Percentiles rank a stretch among this genome's conserved stretches.
These are phyloP conservation scores for Trichosanthes cucumerina DNA, from an alignment of 306 rosid species.

Conservation along the genomic window DNA sequence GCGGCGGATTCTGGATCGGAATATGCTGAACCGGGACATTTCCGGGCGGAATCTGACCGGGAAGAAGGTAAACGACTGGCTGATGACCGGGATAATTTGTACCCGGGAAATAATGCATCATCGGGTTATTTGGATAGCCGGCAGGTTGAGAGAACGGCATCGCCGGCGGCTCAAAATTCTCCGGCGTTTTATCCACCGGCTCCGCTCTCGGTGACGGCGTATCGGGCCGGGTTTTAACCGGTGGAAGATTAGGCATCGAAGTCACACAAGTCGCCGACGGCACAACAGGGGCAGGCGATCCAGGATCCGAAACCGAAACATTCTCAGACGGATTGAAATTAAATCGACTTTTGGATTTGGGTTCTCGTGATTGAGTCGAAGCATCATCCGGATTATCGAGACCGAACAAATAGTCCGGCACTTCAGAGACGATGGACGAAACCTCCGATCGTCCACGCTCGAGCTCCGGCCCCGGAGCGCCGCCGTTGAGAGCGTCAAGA, in stretches of 20 bases:
- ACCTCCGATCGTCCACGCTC: slow-evolving; percentile 82
- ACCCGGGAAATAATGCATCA: slow-evolving; percentile 27
- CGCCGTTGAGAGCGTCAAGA: slow-evolving; percentile 73
- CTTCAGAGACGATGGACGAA: slow-evolving; percentile 77
- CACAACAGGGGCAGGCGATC: slow-evolving; percentile 55
- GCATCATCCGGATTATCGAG: slow-evolving; percentile 63
- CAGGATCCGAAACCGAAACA: slow-evolving; percentile 67
- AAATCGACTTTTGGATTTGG: slow-evolving; percentile 28
- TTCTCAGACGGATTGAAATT: slow-evolving; percentile 18
- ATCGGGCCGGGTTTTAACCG: slow-evolving; percentile 57
- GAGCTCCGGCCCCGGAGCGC: slow-evolving; percentile 29
- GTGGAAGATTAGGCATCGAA: slow-evolving; percentile 60
- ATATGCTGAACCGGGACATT: slow-evolving; percentile 28
- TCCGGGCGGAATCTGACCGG: slow-evolving; percentile 24
- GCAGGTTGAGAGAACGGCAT: slow-evolving; percentile 13
- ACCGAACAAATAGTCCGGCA: slow-evolving; percentile 88
- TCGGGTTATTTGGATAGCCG: slow-evolving; percentile 19
- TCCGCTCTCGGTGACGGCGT: slow-evolving; percentile 24
- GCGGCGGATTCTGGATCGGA: slow-evolving; percentile 24
- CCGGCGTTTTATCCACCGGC: slow-evolving; percentile 24
- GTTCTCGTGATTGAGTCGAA: slow-evolving; percentile 23
- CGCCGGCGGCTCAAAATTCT: slow-evolving; percentile 18
- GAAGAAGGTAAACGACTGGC: slow-evolving; percentile 33
- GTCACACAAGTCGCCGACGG: slow-evolving; percentile 33
- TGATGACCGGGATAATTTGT: slow-evolving; percentile 31